A percentile compares a stretch with the other conserved stretches of the same genome.
phyloP scores from a whole-genome alignment of 768 basidiomycete species.

The Hortiboletus campestris region DNA sequence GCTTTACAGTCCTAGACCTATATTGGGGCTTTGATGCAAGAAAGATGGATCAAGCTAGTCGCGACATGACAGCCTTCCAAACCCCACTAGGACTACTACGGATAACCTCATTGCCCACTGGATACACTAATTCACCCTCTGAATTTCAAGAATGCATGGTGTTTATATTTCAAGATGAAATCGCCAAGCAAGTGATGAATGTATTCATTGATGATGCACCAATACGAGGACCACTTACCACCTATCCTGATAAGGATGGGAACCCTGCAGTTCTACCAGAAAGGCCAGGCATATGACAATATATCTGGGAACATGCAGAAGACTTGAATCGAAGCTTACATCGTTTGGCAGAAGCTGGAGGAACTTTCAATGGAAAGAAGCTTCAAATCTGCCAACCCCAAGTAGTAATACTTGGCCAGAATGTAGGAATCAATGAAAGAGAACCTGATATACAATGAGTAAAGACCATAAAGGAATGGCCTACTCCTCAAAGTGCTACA shows the following conservation, averaged over 20 bases:
- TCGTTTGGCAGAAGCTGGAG: not conserved
- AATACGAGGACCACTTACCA: not conserved
- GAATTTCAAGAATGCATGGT: not conserved
- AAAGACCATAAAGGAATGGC: not conserved
- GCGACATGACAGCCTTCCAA: not conserved
- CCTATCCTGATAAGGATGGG: not conserved
- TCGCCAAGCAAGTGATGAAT: not conserved
- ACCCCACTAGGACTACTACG: not conserved
- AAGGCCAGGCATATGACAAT: not conserved
- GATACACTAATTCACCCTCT: not conserved
- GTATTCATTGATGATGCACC: not conserved
- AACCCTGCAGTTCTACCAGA: not conserved
- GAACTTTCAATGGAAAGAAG: not conserved
- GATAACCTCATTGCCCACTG: not conserved
- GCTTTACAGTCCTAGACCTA: not conserved
- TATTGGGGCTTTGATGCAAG: not conserved
- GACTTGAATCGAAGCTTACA: not conserved
- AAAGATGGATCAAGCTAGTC: not conserved
- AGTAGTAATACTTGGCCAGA: not conserved
- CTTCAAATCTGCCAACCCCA: not conserved
- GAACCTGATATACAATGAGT: not conserved
- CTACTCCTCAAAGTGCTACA: not conserved
- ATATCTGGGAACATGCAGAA: not conserved
- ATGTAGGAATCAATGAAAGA: not conserved
- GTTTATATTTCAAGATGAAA: not conserved